Evolutionary conservation across 176 grass and related monocot species (phyloP).

Genomic region (Carex pumila): DNA sequence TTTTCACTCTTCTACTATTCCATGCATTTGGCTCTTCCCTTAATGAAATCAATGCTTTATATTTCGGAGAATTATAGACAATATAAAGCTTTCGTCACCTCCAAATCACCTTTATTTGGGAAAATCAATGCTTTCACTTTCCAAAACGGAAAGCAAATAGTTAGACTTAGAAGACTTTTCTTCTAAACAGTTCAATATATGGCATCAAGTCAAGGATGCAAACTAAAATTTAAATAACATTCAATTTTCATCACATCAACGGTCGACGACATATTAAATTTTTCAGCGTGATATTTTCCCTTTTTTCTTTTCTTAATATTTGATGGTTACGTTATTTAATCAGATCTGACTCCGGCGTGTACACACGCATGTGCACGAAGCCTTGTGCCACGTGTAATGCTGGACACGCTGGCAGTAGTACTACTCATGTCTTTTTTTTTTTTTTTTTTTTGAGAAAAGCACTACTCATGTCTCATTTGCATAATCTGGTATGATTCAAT

Average conservation of each 20-base stretch:
- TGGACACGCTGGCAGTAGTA: too few relatives aligned
- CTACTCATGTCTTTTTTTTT: too few relatives aligned
- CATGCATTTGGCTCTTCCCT: too few relatives aligned
- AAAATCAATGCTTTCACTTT: neutral
- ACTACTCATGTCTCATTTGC: too few relatives aligned
- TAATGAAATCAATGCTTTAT: neutral
- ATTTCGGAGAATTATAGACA: neutral
- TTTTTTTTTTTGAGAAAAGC: too few relatives aligned
- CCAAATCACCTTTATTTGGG: neutral
- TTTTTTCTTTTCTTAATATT: neutral
- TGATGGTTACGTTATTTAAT: too few relatives aligned
- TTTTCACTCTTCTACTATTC: too few relatives aligned
- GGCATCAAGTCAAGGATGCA: too few relatives aligned
- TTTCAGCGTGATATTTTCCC: neutral
- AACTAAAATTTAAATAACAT: neutral
- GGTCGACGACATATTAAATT: neutral
- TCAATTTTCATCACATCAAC: neutral
- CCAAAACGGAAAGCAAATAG: neutral
- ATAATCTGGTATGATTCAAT: neutral
- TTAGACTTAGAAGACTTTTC: neutral
- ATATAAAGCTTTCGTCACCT: neutral
- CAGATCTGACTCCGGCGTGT: too few relatives aligned
- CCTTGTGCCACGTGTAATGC: too few relatives aligned
- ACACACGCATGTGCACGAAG: too few relatives aligned
- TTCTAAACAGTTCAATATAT: neutral